Evolutionary conservation across 306 rosid species (phyloP), one percentile per base, ranked within the genome.

Genomic region (Vigna angularis): DNA sequence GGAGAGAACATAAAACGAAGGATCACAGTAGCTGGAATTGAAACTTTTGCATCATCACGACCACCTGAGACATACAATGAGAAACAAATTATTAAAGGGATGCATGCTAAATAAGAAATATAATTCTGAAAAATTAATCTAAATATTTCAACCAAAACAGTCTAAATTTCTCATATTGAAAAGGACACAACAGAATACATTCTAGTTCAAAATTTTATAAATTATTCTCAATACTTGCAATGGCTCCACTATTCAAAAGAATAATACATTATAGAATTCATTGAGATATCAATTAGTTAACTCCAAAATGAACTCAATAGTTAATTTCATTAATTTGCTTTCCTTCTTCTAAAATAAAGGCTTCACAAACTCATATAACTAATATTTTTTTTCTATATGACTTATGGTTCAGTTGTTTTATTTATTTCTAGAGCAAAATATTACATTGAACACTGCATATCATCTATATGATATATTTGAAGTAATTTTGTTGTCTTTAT

Each of bases 1-100:
- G 87, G 93, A 75, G 90, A 61, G 82, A 95, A 95, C 99, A 95
- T 93, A 79, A 77, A 82, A 32, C 96, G 91, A 59, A 95, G 97
- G 87, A 95, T 76, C 73, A 91, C 85, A 16, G 96, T 93, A 17
- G 97, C 85, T 80, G 98, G 96, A 85, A 95, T 88, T 55, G 85
- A 87, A 79, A 91, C 55, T 85, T 93, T 91, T 47, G 88, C 83
- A 88, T 95, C 96, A 70, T 95, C 99, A 52, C 90, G 97, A 40
- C 99, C 99, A 77, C 93, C 99, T 95, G 84, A n/a, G 40, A 56
- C 76, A 83, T 32, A 68, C 36, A 47, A 65, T 67, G 68, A 76
- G 70, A 65, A 34, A 40, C 68, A 75, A 73, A 75, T 84, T 61
- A 83, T 49, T 20, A 65, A 26, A 14, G 72, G 74, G 18, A 58